Evolutionary conservation across 352 stramenopile genomes (phyloP).

Genomic region (Globisporangium splendens): DNA sequence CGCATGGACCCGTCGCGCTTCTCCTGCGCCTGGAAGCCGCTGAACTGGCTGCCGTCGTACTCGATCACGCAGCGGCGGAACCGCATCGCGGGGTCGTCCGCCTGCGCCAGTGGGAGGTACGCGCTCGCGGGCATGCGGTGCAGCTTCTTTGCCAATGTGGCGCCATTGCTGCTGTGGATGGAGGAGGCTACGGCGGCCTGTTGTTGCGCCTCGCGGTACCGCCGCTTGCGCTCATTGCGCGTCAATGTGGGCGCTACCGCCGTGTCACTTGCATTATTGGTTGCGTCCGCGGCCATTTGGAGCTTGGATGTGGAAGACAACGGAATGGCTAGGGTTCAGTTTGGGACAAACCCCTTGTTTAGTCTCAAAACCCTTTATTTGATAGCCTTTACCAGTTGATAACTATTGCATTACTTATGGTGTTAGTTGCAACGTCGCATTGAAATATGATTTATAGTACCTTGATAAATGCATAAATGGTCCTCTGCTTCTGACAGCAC

Average conservation of each 20-base stretch:
- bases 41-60: slow-evolving; percentile 80
- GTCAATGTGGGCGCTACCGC: neutral
- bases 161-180: neutral
- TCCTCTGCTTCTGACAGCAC: too few relatives aligned
- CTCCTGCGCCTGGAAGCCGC: slow-evolving; percentile 83
- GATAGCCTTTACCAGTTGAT: too few relatives aligned
- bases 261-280: too few relatives aligned
- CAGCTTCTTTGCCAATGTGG: slow-evolving; percentile 6
- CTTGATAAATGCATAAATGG: too few relatives aligned
- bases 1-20: slow-evolving; percentile 27
- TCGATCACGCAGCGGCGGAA: slow-evolving; percentile 43
- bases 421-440: too few relatives aligned
- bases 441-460: too few relatives aligned
- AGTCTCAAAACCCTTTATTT: too few relatives aligned
- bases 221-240: slow-evolving; percentile 13
- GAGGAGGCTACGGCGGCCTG: neutral
- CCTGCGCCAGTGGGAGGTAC: slow-evolving; percentile 35
- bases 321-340: too few relatives aligned
- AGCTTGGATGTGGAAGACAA: too few relatives aligned
- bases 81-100: slow-evolving; percentile 3
- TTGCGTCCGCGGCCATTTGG: too few relatives aligned
- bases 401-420: too few relatives aligned
- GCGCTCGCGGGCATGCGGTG: slow-evolving; percentile 39
- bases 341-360: too few relatives aligned
- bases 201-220: slow-evolving; percentile 7